Conservation (phyloP, 768 basidiomycete species). For the Coprinopsis sp. region DNA sequence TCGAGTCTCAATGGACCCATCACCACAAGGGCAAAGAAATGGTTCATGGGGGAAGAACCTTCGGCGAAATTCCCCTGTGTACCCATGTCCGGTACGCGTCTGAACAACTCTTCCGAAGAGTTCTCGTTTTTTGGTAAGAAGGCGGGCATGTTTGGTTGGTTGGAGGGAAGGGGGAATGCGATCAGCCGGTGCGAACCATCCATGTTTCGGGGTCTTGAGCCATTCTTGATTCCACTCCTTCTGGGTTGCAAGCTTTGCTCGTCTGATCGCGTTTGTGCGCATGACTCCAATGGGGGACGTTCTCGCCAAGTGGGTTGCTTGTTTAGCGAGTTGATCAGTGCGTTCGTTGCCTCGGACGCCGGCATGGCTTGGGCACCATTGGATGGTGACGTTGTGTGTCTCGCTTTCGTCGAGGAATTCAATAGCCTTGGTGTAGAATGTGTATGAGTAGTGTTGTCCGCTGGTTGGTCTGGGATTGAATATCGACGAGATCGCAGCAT, state of each 20-base stretch:
- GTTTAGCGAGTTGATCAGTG: slow-evolving; percentile 22
- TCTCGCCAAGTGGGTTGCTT: slow-evolving; percentile 9
- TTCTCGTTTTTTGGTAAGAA: neutral
- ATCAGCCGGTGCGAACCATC: slow-evolving; percentile 15
- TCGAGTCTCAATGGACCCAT: slow-evolving; percentile 17
- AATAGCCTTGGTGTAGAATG: too few species aligned
- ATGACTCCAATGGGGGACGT: slow-evolving; percentile 9
- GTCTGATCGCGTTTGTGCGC: slow-evolving; percentile 12
- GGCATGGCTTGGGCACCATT: slow-evolving; percentile 20
- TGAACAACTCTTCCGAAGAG: slow-evolving; percentile 22
- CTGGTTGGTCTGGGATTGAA: too few species aligned
- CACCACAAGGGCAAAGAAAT: slow-evolving; percentile 20
- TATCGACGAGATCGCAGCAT: too few species aligned
- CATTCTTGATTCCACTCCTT: slow-evolving; percentile 17
- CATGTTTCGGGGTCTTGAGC: slow-evolving; percentile 5
- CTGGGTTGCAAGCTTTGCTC: slow-evolving; percentile 5
- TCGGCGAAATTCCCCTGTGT: slow-evolving; percentile 23
- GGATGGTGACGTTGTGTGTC: too few species aligned
- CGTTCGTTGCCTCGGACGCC: slow-evolving; percentile 18
- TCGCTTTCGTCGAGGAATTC: too few species aligned
- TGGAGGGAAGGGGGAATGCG: slow-evolving; percentile 14
- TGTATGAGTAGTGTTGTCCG: too few species aligned
- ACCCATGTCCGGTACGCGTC: slow-evolving; percentile 22
- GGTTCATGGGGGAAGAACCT: slow-evolving; percentile 14
- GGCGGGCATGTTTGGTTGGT: slow-evolving; percentile 15